Evolutionary conservation across 768 basidiomycete species (phyloP).

Genomic region (Leccinum longicurvipes): DNA sequence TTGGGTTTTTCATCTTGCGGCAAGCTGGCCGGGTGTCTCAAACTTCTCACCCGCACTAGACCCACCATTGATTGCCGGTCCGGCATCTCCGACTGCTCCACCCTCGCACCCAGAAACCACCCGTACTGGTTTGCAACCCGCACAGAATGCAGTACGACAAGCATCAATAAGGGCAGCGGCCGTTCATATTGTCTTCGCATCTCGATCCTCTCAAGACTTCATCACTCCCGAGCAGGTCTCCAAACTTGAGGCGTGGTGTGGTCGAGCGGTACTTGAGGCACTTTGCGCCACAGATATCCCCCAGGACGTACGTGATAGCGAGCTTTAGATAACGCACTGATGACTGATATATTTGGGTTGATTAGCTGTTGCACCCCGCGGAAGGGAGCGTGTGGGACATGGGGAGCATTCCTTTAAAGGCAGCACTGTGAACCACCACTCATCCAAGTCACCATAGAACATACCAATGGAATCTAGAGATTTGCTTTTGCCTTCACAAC

Average conservation of each 20-base stretch:
- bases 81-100: slow-evolving; percentile 34
- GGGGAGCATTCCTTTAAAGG: slow-evolving; percentile 1
- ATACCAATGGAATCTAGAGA: slow-evolving; percentile 1
- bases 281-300: slow-evolving; percentile 47
- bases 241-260: slow-evolving; percentile 59
- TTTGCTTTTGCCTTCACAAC: slow-evolving; percentile 1
- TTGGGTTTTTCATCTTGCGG: slow-evolving; percentile 76
- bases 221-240: slow-evolving; percentile 67
- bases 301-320: slow-evolving; percentile 39
- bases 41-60: slow-evolving; percentile 20
- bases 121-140: background rate
- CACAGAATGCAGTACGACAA: slow-evolving; percentile 4
- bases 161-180: slow-evolving; percentile 68
- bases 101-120: slow-evolving; percentile 7
- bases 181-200: slow-evolving; percentile 81
- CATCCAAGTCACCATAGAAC: background rate
- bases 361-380: slow-evolving; percentile 51
- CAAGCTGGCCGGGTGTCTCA: slow-evolving; percentile 52
- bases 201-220: slow-evolving; percentile 66
- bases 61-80: slow-evolving; percentile 45
- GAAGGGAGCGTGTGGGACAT: slow-evolving; percentile 57
- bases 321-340: background rate
- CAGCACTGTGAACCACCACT: slow-evolving; percentile 6
- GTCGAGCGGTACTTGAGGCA: slow-evolving; percentile 57
- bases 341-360: slow-evolving; percentile 11